Evolutionary conservation across 352 stramenopile species (phyloP), one percentile per base, ranked within the genome.

Genomic region (Blastocystis sp.): DNA sequence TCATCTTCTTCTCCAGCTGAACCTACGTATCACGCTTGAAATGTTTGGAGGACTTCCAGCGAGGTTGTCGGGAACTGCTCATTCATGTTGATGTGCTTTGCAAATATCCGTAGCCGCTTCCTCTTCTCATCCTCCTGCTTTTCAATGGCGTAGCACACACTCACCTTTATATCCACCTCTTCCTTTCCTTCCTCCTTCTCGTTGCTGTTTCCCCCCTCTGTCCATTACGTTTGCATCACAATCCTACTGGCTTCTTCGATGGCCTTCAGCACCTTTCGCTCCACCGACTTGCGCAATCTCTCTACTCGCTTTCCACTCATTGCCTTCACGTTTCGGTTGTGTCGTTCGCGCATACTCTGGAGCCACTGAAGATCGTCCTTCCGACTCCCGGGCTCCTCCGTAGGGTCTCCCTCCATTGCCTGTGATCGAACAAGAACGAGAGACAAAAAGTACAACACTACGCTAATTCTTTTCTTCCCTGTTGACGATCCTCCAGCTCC

Each of bases 401-500:
- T 69, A 3, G 10, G 19, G 17, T 17, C 66, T 56, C 43, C 56
- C 60, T 56, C 43, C 41, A 52, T 69, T 23, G 45, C 19, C 19
- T 23, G 38, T 71, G 17, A 41, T 11, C n/a, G 3, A 59, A 17
- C 60, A 60, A 38, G 1, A 11, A 56, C 45, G 45, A 23, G 28
- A 67, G 43, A 84, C 56, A 56, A 64, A 67, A 28, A 64, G 11
- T 62, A 38, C 19, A 69, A 59, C 38, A 41, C 7, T 34, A 52
- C n/a, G 53, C 38, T 41, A 70, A 38, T 56, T 56, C 48, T 56
- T 56, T 56, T 56, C 48, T 56, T 56, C 48, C 48, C 14, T 56
- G 48, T 19, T 66, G 14, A 67, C 21, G 3, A 41, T 53, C 56
- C 56, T 69, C 96, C 96, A 99, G 86, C 94, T 95, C 88, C 97